These are phyloP conservation scores for Xylariales sp. DNA, from an alignment of 2,329 filamentous ascomycete species.

Conservation along the genomic window DNA sequence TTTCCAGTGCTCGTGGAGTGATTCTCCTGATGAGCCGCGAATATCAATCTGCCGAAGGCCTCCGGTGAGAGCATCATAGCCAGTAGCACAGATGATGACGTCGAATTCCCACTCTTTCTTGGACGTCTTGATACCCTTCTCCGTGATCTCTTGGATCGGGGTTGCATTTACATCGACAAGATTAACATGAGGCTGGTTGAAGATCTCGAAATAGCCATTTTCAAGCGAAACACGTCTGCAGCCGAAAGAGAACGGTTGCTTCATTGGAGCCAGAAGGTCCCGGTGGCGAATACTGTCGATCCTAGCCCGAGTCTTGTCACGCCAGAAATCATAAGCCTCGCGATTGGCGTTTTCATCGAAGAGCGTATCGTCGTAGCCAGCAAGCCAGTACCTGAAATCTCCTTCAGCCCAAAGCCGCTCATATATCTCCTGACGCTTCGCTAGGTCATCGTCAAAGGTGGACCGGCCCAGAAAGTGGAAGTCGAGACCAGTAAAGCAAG, in stretches of 20 bases:
- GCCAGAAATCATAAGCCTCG: constrained; percentile 49
- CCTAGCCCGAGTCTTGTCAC: constrained; percentile 40
- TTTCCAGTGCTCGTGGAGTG: constrained; percentile 27
- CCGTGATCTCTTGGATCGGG: constrained; percentile 15
- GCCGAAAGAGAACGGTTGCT: constrained; percentile 48
- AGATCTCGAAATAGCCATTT: constrained; percentile 25
- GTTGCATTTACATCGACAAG: constrained; percentile 22
- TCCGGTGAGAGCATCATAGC: constrained; percentile 37
- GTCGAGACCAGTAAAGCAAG: constrained; percentile 52
- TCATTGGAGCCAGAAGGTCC: constrained; percentile 44
- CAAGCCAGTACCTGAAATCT: constrained; percentile 50
- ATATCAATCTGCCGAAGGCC: constrained; percentile 33
- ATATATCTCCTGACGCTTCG: constrained; percentile 42
- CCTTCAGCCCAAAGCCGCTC: constrained; percentile 43
- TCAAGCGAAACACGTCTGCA: constrained; percentile 35
- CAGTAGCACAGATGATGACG: constrained; percentile 31
- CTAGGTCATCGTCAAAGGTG: constrained; percentile 47
- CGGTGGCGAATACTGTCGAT: constrained; percentile 41
- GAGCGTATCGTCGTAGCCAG: constrained; percentile 47
- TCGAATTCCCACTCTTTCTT: constrained; percentile 20
- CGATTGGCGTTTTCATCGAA: constrained; percentile 40
- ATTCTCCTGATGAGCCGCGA: constrained; percentile 23
- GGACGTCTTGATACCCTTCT: constrained; percentile 16
- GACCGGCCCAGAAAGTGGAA: constrained; percentile 50
- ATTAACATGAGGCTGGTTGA: constrained; percentile 25